Evolutionary conservation across 1,284 basidiomycete species (phyloP).

Genomic region (Fistulinella cinereoalba): DNA sequence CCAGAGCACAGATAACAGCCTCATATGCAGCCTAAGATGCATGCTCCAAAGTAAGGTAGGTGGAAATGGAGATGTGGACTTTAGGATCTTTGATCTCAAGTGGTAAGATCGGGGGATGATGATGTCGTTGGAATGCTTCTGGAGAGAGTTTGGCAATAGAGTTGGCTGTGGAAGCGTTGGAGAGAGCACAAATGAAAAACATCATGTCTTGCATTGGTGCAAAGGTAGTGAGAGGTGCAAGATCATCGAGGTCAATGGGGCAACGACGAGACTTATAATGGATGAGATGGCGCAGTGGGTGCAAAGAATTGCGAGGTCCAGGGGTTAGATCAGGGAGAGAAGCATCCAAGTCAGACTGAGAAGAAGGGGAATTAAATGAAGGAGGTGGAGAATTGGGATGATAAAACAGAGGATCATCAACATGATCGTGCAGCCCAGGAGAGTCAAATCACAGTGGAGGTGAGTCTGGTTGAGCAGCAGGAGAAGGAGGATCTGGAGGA

Average conservation of each 20-base stretch:
- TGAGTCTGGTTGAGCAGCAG: no score
- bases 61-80: background rate
- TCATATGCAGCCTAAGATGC: constrained; percentile 7
- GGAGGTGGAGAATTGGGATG: no score
- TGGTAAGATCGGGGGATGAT: background rate
- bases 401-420: no score
- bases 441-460: background rate
- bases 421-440: no score
- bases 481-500: no score
- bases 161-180: background rate
- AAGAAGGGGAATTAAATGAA: no score
- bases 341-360: no score
- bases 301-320: no score
- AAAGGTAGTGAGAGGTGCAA: background rate
- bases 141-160: background rate
- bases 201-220: constrained; percentile 5
- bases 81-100: background rate
- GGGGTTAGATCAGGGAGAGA: no score
- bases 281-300: background rate
- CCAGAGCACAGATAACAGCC: background rate
- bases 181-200: background rate
- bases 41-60: constrained; percentile 6
- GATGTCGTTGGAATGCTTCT: background rate
- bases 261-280: background rate
- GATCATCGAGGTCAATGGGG: background rate